phyloP scores from a whole-genome alignment of 2,329 filamentous ascomycete genomes.

The Cercospora canescens region DNA sequence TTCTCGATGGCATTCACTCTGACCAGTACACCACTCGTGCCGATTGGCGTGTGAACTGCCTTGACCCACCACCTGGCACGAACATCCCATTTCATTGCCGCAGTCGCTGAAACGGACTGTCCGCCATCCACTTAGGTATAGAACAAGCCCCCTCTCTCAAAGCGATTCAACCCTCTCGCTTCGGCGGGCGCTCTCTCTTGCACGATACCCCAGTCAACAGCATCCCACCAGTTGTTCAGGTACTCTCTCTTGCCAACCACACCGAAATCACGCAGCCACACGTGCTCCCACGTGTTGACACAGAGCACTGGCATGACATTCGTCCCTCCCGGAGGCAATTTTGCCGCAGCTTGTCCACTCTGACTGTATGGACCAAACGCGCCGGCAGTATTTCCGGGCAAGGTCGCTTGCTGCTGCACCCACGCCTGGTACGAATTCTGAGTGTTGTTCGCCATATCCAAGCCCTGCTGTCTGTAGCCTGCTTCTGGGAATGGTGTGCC shows the following conservation, averaged over 20 bases:
- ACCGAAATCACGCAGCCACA: conserved; percentile 82
- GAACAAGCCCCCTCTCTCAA: conserved; percentile 1
- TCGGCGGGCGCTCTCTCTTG: conserved; percentile 23
- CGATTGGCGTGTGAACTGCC: not conserved
- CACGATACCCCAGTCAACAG: conserved; percentile 82
- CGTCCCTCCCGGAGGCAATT: conserved; percentile 64
- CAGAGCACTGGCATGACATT: conserved; percentile 78
- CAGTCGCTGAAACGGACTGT: not conserved
- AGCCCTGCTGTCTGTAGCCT: conserved; percentile 70
- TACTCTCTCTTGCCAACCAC: conserved; percentile 73
- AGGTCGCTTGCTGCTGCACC: conserved; percentile 19
- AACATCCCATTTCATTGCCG: not conserved
- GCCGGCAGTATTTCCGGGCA: conserved; percentile 41
- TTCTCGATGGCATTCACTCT: not conserved
- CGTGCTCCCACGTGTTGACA: conserved; percentile 95
- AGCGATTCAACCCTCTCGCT: conserved; percentile 11
- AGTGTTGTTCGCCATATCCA: conserved; percentile 68
- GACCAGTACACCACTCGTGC: not conserved
- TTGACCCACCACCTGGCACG: not conserved
- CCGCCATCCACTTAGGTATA: not conserved
- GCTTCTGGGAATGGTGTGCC: conserved; percentile 85
- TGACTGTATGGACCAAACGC: conserved; percentile 38
- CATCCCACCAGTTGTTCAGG: conserved; percentile 81
- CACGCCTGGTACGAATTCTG: conserved; percentile 25
- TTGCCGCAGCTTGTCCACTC: conserved; percentile 33